These are phyloP conservation scores for Cornus suecica DNA, from an alignment of 148 eudicot genomes.

Conservation along the genomic window DNA sequence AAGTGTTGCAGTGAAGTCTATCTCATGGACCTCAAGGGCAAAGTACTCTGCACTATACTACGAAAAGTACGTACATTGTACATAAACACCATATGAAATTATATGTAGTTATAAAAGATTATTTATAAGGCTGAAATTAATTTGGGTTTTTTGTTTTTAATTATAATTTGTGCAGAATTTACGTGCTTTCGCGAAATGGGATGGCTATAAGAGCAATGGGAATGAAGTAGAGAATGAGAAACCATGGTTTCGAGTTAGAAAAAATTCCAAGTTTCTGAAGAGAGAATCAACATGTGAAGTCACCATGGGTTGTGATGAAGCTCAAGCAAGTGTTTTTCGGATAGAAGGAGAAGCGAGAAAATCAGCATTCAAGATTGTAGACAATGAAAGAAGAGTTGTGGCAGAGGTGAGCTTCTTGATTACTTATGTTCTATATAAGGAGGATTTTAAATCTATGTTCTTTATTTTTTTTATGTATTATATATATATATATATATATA, in stretches of 20 bases:
- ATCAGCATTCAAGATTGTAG: conserved; percentile 44
- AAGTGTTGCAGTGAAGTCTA: conserved; percentile 36
- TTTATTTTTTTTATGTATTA: no score
- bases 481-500: no score
- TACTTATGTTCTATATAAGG: no score
- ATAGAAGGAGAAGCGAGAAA: conserved; percentile 37
- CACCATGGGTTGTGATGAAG: conserved; percentile 12
- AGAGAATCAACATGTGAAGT: conserved; percentile 30
- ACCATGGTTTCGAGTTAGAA: conserved; percentile 53
- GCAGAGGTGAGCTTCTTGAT: conserved; percentile 34
- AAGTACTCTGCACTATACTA: conserved; percentile 42
- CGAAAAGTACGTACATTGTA: conserved; percentile 31
- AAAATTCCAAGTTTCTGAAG: conserved; percentile 19
- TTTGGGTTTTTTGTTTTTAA: background rate
- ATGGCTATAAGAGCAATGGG: conserved; percentile 30
- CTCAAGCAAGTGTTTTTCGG: conserved; percentile 18
- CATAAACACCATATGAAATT: background rate
- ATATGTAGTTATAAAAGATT: background rate
- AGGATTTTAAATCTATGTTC: no score
- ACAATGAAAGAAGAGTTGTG: conserved; percentile 25
- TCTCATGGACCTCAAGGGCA: conserved; percentile 52
- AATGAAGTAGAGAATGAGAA: conserved; percentile 22
- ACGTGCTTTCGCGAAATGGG: conserved; percentile 37
- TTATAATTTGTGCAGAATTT: conserved; percentile 28
- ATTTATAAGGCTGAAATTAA: background rate